Evolutionary conservation across 768 basidiomycete species (phyloP), one percentile per base, ranked within the genome.

Genomic region (Serpula lacrymans): DNA sequence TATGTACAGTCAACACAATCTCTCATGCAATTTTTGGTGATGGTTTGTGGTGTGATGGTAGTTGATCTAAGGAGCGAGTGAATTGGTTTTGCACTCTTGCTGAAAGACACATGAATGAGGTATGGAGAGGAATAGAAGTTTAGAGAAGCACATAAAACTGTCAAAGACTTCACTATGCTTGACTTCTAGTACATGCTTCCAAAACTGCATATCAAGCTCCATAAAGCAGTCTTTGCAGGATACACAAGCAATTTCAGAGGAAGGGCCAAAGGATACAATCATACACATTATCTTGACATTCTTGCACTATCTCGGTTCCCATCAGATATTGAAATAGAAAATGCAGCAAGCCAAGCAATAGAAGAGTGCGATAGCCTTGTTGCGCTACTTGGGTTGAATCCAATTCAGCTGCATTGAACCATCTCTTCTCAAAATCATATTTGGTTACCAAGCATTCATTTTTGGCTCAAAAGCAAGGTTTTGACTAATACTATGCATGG

Each of bases 221-320:
- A 47, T 3, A 36, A 40, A 9, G 41, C 21, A 16, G 23, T 37
- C 11, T 25, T 38, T 17, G 14, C 16, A 10, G n/a, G 14, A 10
- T 26, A 13, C 14, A 10, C 24, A 24, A 7, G 49, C 1, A 38
- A 59, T 45, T 24, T 43, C 10, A 47, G 51, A 22, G 50, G 37
- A 10, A 14, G 20, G 10, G 54, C 57, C 3, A n/a, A 25, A 17
- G 55, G 57, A 3, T 62, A 64, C 32, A 29, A 38, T 7, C 62
- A 64, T 36, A 63, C 57, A 4, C n/a, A 33, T 1, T 53, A 42
- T 24, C 21, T 59, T 22, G 45, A 59, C 37, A 30, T 62, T 13
- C 12, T 33, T 9, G 41, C 43, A 3, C 50, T 62, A 3, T 27
- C 52, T 2, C 40, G 14, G 12, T 57, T 45, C 34, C 60, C 56